Evolutionary conservation across 306 rosid genomes (phyloP).

Genomic region (Arachis hypogaea): DNA sequence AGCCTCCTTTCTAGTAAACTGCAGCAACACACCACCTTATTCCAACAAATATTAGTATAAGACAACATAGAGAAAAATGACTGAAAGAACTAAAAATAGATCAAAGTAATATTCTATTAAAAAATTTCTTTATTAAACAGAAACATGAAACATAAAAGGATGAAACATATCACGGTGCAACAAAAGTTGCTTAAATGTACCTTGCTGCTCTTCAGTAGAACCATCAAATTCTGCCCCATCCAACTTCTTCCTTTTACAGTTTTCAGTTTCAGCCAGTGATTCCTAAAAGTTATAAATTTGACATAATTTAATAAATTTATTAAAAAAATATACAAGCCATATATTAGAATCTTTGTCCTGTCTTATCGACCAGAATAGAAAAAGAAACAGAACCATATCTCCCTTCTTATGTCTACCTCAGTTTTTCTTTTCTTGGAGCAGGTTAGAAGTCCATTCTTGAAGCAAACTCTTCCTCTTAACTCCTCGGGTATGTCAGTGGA

Average conservation of each 20-base stretch:
- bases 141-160: constrained; percentile 7
- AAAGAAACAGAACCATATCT: constrained; percentile 35
- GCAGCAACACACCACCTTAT: constrained; percentile 2
- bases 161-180: constrained; percentile 20
- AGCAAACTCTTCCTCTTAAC: constrained; percentile 60
- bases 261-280: constrained; percentile 42
- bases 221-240: constrained; percentile 41
- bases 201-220: constrained; percentile 48
- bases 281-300: constrained; percentile 57
- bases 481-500: constrained; percentile 71
- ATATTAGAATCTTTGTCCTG: constrained; percentile 21
- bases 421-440: constrained; percentile 70
- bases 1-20: not conserved
- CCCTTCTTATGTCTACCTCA: constrained; percentile 46
- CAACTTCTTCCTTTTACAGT: constrained; percentile 54
- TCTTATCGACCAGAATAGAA: not conserved
- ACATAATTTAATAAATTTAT: constrained; percentile 32
- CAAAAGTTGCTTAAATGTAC: constrained; percentile 43
- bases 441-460: constrained; percentile 69
- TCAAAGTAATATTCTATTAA: constrained; percentile 21
- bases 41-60: constrained; percentile 1
- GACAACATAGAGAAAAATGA: not conserved
- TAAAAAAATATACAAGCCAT: constrained; percentile 19
- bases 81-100: constrained; percentile 11
- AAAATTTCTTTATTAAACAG: constrained; percentile 1